Evolutionary conservation across 116 monocot genomes (phyloP).

Genomic region (Trichopus zeylanicus): DNA sequence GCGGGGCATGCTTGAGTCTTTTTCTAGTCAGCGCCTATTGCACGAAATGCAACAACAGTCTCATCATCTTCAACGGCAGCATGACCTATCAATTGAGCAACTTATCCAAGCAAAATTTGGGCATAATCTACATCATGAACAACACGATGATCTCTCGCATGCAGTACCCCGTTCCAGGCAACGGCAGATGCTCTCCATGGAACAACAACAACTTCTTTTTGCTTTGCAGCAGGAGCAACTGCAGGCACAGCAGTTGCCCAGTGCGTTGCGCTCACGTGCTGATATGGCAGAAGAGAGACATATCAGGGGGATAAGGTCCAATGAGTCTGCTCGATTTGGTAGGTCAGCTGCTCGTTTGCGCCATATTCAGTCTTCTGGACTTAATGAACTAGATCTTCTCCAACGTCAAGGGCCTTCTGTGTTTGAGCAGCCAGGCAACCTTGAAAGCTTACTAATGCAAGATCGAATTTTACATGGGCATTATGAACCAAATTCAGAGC

Average conservation of each 20-base stretch:
- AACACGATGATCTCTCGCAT: conserved; percentile 44
- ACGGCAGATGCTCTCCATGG: conserved; percentile 40
- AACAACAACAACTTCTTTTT: conserved; percentile 50
- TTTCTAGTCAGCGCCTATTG: conserved; percentile 32
- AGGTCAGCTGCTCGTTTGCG: conserved; percentile 22
- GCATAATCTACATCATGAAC: conserved; percentile 39
- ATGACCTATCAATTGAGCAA: conserved; percentile 66
- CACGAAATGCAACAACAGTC: conserved; percentile 55
- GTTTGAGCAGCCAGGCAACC: conserved; percentile 43
- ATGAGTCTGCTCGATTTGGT: conserved; percentile 55
- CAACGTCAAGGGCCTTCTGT: conserved; percentile 22
- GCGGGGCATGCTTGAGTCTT: conserved; percentile 29
- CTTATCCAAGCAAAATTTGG: conserved; percentile 64
- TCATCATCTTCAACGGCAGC: conserved; percentile 28
- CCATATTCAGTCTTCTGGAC: conserved; percentile 24
- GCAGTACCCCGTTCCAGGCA: conserved; percentile 39
- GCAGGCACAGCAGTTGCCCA: conserved; percentile 48
- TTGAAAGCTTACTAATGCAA: conserved; percentile 37
- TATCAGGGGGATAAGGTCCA: conserved; percentile 46
- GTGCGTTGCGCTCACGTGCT: conserved; percentile 28
- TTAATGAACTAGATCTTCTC: conserved; percentile 31
- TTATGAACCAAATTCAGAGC: conserved; percentile 30
- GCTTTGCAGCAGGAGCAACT: conserved; percentile 68
- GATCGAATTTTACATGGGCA: conserved; percentile 34
- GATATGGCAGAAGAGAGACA: conserved; percentile 54